phyloP scores from a whole-genome alignment of 768 basidiomycete genomes.

The Boletus rubescentipes region DNA sequence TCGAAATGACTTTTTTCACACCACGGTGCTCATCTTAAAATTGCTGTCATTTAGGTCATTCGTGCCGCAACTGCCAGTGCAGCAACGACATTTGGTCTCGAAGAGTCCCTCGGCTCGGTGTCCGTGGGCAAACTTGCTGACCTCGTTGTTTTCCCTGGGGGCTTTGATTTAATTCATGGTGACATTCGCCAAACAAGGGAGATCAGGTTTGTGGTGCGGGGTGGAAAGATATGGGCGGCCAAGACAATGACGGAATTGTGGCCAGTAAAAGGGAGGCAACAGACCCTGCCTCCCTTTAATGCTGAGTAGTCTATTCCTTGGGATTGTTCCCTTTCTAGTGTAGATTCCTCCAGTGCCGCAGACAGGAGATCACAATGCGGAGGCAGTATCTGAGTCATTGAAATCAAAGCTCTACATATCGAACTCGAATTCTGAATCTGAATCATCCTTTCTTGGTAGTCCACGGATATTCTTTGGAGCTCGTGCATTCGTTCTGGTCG shows the following conservation, averaged over 20 bases:
- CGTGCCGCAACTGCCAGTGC: conserved; percentile 68
- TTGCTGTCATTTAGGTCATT: conserved; percentile 45
- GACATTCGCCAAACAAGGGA: conserved; percentile 51
- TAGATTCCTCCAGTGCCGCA: background rate
- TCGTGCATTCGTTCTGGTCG: conserved; percentile 53
- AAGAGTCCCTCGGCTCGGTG: conserved; percentile 60
- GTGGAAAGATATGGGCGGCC: conserved; percentile 72
- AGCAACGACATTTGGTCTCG: conserved; percentile 64
- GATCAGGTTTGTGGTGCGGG: conserved; percentile 56
- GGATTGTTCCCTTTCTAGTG: background rate
- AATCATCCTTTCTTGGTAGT: conserved; percentile 54
- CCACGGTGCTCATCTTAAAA: background rate
- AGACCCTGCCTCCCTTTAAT: conserved; percentile 60
- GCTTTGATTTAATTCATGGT: conserved; percentile 54
- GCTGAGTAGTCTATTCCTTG: conserved; percentile 30
- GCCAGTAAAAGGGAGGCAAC: conserved; percentile 61
- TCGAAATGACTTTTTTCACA: conserved; percentile 21
- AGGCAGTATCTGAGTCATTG: background rate
- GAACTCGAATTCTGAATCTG: conserved; percentile 80
- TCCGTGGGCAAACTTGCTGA: conserved; percentile 69
- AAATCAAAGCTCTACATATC: conserved; percentile 45
- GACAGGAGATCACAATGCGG: background rate
- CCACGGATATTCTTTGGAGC: conserved; percentile 56
- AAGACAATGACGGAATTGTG: conserved; percentile 66
- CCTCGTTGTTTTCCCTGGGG: conserved; percentile 62